Evolutionary conservation across 306 rosid species (phyloP), one percentile per base, ranked within the genome.

Genomic region (Rosa multiflora): DNA sequence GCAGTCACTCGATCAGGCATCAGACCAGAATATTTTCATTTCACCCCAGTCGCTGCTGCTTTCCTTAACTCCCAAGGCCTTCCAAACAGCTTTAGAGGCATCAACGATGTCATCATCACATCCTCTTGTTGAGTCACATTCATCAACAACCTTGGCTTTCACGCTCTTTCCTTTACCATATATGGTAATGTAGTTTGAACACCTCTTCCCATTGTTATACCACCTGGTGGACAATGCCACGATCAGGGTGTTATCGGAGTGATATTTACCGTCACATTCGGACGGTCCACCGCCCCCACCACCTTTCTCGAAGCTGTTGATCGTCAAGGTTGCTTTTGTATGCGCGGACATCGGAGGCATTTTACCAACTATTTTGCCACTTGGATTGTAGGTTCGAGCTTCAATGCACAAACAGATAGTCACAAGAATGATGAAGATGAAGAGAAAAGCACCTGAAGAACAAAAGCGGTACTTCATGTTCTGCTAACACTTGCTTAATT

Each of bases 101-200:
- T 82, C 88, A 67, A 85, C 85, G 20, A 86, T 67, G 61, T 55
- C 61, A 20, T 55, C 26, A 55, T 26, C 89, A 58, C 86, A 88
- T 6, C 94, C 94, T 75, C 0, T 56, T 1, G 80, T 79, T 1
- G 91, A 88, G n/a, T 88, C 94, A 82, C 91, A 90, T 47, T 90
- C 91, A 26, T 90, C 94, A 39, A 90, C 89, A 52, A 90, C 94
- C 80, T 7, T 74, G 0, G 89, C 94, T 21, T 18, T 71, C n/a
- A 88, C 90, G 3, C 52, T 82, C 14, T 40, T 80, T 6, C 94
- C 92, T 70, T 86, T 86, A 0, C 66, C 90, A 26, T 8, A 1
- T 6, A 90, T 83, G 72, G 40, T 78, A 42, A 90, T 73, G 12
- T 66, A 39, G 8, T 79, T 18, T 0, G 29, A 21, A 23, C 91